phyloP scores from a whole-genome alignment of 2,329 filamentous ascomycete species.

The Colletotrichum cuscutae region DNA sequence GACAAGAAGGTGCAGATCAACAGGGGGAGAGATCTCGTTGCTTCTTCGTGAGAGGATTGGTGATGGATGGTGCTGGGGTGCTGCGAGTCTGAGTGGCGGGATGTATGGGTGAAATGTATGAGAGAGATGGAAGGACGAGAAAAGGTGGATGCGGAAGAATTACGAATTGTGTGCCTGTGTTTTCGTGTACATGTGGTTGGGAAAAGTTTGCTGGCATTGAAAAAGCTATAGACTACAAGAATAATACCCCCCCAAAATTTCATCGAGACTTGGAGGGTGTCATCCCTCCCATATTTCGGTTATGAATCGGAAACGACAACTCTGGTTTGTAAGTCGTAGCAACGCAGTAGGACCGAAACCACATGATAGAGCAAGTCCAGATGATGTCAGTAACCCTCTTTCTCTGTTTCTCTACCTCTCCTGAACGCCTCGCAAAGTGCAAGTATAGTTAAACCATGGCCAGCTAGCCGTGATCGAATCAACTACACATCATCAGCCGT shows the following conservation, averaged over 20 bases:
- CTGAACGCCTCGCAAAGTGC: conserved; percentile 23
- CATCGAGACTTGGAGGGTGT: neutral
- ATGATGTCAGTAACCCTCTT: neutral
- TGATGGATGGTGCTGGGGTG: neutral
- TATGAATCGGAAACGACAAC: neutral
- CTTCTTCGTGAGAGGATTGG: conserved; percentile 41
- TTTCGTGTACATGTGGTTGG: conserved; percentile 23
- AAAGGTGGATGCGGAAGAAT: neutral
- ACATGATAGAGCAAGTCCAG: neutral
- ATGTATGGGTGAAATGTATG: neutral
- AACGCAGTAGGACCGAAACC: neutral
- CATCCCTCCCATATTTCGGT: neutral
- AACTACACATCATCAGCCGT: neutral
- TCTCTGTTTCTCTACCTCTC: neutral
- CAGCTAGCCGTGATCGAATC: neutral
- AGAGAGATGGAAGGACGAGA: neutral
- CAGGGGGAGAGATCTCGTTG: conserved; percentile 66
- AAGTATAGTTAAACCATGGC: neutral
- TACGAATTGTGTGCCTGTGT: neutral
- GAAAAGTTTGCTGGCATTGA: conserved; percentile 32
- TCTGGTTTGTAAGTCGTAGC: neutral
- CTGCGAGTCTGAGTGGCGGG: neutral
- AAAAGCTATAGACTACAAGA: conserved; percentile 34
- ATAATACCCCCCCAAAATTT: conserved; percentile 31
- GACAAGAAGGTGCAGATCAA: conserved; percentile 97